Evolutionary conservation across 176 grass and related monocot genomes (phyloP).

Genomic region (Aechmea fasciata): DNA sequence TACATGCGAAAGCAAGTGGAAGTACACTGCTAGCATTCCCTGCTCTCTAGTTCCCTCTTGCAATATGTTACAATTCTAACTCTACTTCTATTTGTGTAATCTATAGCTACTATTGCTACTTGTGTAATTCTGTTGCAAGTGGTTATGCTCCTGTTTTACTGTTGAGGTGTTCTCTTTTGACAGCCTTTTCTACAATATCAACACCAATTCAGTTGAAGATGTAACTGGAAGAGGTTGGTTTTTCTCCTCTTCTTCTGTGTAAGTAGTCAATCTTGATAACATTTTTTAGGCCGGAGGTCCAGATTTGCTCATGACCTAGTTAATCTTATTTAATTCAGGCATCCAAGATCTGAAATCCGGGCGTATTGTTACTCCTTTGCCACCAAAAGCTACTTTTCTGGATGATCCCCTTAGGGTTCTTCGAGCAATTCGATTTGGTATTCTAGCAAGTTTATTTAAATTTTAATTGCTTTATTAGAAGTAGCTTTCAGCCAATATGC

Average conservation of each 20-base stretch:
- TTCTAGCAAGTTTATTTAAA: neutral
- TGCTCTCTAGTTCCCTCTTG: neutral
- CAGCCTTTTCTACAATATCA: slow-evolving; percentile 95
- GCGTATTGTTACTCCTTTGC: slow-evolving; percentile 80
- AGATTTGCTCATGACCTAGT: slow-evolving; percentile 17
- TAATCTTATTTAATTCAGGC: slow-evolving; percentile 42
- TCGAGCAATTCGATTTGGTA: slow-evolving; percentile 98
- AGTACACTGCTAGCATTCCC: neutral
- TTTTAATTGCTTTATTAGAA: neutral
- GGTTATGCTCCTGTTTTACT: slow-evolving; percentile 9
- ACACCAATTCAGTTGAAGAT: slow-evolving; percentile 81
- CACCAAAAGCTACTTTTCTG: slow-evolving; percentile 80
- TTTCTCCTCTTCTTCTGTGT: slow-evolving; percentile 6
- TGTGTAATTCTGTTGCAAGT: slow-evolving; percentile 10
- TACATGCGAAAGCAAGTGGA: neutral
- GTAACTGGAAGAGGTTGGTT: slow-evolving; percentile 68
- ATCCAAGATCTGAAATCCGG: slow-evolving; percentile 62
- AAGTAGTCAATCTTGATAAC: slow-evolving; percentile 2
- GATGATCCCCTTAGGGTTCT: slow-evolving; percentile 98
- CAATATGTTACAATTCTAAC: neutral
- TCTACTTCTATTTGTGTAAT: neutral
- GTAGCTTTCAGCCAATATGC: neutral
- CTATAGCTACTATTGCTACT: neutral
- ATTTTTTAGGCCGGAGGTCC: neutral
- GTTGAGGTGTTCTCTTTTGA: slow-evolving; percentile 9